Percentiles rank a stretch among this genome's conserved stretches.
These are phyloP conservation scores for Linnemannia zychae DNA, from an alignment of 192 early-diverging fungal genomes.

Conservation along the genomic window DNA sequence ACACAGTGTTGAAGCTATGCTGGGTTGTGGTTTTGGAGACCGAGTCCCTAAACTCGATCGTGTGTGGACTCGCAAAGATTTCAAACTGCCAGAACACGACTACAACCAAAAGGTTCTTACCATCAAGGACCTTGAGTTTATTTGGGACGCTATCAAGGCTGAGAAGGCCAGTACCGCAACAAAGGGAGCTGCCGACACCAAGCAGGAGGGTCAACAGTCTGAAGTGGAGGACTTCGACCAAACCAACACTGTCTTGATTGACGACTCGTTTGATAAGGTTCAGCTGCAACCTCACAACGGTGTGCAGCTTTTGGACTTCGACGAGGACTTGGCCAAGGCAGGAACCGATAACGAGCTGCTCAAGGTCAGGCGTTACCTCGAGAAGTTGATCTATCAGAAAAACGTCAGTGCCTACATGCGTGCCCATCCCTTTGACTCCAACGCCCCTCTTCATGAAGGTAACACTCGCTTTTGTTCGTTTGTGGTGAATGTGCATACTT, in stretches of 20 bases:
- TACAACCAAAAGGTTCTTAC: slow-evolving; percentile 61
- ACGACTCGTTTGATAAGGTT: slow-evolving; percentile 64
- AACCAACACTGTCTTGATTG: slow-evolving; percentile 66
- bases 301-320: slow-evolving; percentile 59
- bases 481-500: background rate
- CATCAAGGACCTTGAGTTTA: slow-evolving; percentile 73
- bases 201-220: background rate
- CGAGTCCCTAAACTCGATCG: slow-evolving; percentile 61
- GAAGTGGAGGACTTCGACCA: slow-evolving; percentile 35
- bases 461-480: background rate
- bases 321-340: background rate
- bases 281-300: slow-evolving; percentile 66
- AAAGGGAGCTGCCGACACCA: background rate
- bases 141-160: slow-evolving; percentile 63
- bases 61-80: slow-evolving; percentile 72
- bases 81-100: slow-evolving; percentile 58
- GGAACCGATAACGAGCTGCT: slow-evolving; percentile 62
- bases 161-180: background rate
- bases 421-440: slow-evolving; percentile 53
- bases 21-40: slow-evolving; percentile 32
- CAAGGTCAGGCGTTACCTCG: slow-evolving; percentile 59
- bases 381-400: slow-evolving; percentile 48
- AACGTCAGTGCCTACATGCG: slow-evolving; percentile 67
- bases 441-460: slow-evolving; percentile 4
- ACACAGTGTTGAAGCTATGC: slow-evolving; percentile 59